phyloP scores from a whole-genome alignment of 2,329 filamentous ascomycete species.

The Alternaria solani region DNA sequence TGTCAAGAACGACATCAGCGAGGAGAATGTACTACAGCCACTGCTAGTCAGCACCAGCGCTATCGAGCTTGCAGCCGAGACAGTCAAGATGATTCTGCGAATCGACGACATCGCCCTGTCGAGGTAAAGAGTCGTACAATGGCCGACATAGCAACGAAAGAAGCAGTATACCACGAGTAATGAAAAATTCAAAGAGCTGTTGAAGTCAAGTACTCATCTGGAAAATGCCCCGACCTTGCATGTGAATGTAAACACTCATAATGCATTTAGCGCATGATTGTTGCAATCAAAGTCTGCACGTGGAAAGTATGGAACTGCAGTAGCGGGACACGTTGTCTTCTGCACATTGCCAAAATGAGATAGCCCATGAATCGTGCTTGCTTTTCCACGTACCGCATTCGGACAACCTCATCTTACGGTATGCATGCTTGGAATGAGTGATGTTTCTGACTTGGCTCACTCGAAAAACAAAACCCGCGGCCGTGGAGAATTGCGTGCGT shows the following conservation, averaged over 20 bases:
- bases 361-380: not conserved
- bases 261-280: conserved; percentile 19
- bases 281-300: conserved; percentile 12
- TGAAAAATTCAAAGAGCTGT: conserved; percentile 19
- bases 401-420: not conserved
- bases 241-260: conserved; percentile 7
- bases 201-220: not conserved
- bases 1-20: conserved; percentile 94
- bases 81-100: conserved; percentile 90
- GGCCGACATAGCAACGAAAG: not conserved
- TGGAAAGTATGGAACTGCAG: conserved; percentile 11
- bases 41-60: conserved; percentile 96
- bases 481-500: not conserved
- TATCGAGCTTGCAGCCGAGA: conserved; percentile 96
- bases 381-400: not conserved
- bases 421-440: not conserved
- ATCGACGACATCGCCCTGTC: conserved; percentile 71
- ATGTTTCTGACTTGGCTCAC: not conserved
- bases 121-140: conserved; percentile 32
- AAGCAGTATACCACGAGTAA: conserved; percentile 25
- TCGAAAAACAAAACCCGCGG: not conserved
- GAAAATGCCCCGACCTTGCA: conserved; percentile 1
- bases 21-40: conserved; percentile 96
- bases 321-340: conserved; percentile 5
- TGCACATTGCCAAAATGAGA: conserved; percentile 2